These are phyloP conservation scores for Laguncularia racemosa DNA, from an alignment of 345 rosid genomes.

Conservation along the genomic window DNA sequence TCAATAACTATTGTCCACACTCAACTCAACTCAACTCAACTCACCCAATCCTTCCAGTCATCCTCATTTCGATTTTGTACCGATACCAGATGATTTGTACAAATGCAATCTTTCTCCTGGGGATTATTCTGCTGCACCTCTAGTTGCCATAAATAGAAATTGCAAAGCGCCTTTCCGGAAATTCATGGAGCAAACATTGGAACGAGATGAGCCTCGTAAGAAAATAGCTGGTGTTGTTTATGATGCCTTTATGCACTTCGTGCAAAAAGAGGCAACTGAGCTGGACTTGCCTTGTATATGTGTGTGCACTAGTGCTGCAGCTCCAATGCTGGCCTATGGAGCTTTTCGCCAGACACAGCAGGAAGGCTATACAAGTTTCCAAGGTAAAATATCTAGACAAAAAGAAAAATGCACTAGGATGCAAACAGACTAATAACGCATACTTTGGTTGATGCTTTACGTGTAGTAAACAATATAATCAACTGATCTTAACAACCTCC, in stretches of 20 bases:
- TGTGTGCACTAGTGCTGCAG: conserved; percentile 16
- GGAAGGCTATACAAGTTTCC: conserved; percentile 15
- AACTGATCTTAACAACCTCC: too few relatives aligned
- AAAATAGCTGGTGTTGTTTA: conserved; percentile 16
- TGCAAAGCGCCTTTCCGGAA: conserved; percentile 14
- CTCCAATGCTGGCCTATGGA: conserved; percentile 4
- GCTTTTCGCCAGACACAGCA: conserved; percentile 6
- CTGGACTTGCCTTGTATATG: conserved; percentile 18
- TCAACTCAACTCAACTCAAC: conserved; percentile 23
- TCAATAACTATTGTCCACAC: conserved; percentile 25
- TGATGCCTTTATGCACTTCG: conserved; percentile 21
- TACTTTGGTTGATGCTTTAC: too few relatives aligned
- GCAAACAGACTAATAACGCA: too few relatives aligned
- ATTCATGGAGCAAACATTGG: conserved; percentile 9
- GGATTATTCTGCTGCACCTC: neutral
- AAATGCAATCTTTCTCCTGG: neutral
- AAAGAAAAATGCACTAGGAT: too few relatives aligned
- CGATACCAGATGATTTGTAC: conserved; percentile 11
- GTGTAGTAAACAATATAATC: too few relatives aligned
- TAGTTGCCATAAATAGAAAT: conserved; percentile 10
- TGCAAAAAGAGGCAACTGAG: conserved; percentile 16
- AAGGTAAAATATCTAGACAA: conserved; percentile 6
- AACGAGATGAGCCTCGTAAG: conserved; percentile 2
- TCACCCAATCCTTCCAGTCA: conserved; percentile 12
- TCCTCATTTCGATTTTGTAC: conserved; percentile 15